Percentiles rank a stretch among this genome's conserved stretches.
These are phyloP conservation scores for Scytalidium lignicola DNA, from an alignment of 2,329 filamentous ascomycete genomes.

Conservation along the genomic window DNA sequence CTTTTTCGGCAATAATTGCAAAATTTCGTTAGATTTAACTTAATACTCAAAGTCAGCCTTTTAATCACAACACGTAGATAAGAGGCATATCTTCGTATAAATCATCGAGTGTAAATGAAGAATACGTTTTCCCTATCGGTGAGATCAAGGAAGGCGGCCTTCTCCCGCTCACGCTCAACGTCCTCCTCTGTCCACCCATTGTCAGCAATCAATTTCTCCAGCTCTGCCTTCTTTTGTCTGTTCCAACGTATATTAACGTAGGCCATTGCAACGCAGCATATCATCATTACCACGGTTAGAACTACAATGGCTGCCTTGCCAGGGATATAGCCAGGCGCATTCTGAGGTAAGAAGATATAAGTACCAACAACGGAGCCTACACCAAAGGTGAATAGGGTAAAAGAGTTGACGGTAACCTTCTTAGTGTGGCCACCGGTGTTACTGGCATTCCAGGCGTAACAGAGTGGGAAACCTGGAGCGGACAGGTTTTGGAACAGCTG, in stretches of 20 bases:
- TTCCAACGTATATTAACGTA: slow-evolving; percentile 12
- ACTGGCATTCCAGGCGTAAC: slow-evolving; percentile 14
- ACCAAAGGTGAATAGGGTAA: slow-evolving; percentile 36
- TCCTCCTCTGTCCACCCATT: slow-evolving; percentile 13
- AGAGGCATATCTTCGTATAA: neutral
- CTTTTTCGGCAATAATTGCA: no score
- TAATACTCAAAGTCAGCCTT: no score
- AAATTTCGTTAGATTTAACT: no score
- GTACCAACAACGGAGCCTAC: slow-evolving; percentile 40
- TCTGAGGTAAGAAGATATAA: slow-evolving; percentile 36
- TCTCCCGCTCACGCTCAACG: slow-evolving; percentile 19
- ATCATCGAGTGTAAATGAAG: neutral
- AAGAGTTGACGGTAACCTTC: slow-evolving; percentile 38
- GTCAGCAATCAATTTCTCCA: slow-evolving; percentile 17
- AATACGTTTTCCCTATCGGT: neutral
- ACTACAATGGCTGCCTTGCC: slow-evolving; percentile 18
- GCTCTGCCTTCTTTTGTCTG: slow-evolving; percentile 8
- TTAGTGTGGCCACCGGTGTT: slow-evolving; percentile 40
- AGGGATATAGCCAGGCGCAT: slow-evolving; percentile 34
- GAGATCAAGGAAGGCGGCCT: slow-evolving; percentile 3
- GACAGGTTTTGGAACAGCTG: slow-evolving; percentile 19
- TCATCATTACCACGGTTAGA: slow-evolving; percentile 12
- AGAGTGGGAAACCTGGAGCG: slow-evolving; percentile 14
- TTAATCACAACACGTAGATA: no score
- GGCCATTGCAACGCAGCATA: slow-evolving; percentile 9